These are phyloP conservation scores for Combretum micranthum DNA, from an alignment of 345 rosid species.

Conservation along the genomic window DNA sequence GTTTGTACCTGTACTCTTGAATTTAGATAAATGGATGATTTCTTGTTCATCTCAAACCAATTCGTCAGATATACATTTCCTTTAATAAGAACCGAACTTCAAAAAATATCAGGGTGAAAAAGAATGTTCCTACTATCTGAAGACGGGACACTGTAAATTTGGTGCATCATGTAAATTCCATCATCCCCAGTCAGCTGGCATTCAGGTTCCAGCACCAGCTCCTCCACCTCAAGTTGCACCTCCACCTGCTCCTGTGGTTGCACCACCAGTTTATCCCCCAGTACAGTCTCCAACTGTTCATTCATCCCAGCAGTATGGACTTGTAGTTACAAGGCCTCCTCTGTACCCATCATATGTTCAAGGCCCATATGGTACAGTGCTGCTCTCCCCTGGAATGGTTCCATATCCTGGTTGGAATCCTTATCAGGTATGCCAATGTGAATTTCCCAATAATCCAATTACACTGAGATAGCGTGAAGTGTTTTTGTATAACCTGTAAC, in stretches of 20 bases:
- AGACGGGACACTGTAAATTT: conserved; percentile 92
- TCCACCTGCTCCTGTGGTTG: conserved; percentile 29
- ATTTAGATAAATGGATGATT: background rate
- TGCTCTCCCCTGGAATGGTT: conserved; percentile 66
- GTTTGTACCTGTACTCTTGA: conserved; percentile 4
- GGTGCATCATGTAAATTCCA: conserved; percentile 79
- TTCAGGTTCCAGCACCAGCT: conserved; percentile 46
- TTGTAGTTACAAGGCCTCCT: conserved; percentile 72
- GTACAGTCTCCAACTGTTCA: conserved; percentile 52
- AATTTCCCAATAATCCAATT: conserved; percentile 4
- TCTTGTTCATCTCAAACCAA: background rate
- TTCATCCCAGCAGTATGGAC: conserved; percentile 68
- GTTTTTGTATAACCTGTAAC: too few relatives aligned
- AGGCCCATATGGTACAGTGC: conserved; percentile 68
- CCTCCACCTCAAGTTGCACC: conserved; percentile 39
- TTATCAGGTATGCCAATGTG: conserved; percentile 47
- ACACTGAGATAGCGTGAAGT: too few relatives aligned
- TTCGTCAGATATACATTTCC: background rate
- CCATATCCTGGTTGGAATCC: conserved; percentile 66
- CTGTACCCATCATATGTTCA: conserved; percentile 59
- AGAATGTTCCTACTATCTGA: conserved; percentile 82
- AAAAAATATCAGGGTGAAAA: conserved; percentile 63
- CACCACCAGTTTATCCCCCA: conserved; percentile 38
- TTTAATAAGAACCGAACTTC: background rate
- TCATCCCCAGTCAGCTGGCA: conserved; percentile 64